These are phyloP conservation scores for Aspergillus sclerotioniger DNA, from an alignment of 495 filamentous ascomycete species.

Conservation along the genomic window DNA sequence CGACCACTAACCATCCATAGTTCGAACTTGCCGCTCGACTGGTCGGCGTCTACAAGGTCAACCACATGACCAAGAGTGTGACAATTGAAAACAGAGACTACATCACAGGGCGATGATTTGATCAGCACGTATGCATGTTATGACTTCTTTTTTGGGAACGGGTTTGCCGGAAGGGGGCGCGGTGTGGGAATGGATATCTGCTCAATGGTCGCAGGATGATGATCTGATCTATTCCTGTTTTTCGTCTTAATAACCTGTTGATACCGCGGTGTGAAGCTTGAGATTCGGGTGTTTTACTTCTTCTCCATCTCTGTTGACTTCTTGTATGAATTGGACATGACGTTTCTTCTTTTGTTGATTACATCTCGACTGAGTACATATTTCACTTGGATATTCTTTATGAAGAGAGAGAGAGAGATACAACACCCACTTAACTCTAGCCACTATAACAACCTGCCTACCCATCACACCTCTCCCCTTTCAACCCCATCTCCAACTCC, in stretches of 20 bases:
- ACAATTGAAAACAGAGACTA: conserved; percentile 93
- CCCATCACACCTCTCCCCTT: too few species aligned
- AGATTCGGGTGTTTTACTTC: background rate
- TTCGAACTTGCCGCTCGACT: conserved; percentile 93
- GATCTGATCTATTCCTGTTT: background rate
- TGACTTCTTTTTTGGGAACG: conserved; percentile 3
- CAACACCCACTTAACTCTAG: too few species aligned
- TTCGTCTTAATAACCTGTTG: background rate
- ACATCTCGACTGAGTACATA: too few species aligned
- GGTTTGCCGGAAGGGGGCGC: conserved; percentile 8
- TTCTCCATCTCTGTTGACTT: background rate
- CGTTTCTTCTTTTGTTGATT: background rate
- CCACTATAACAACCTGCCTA: too few species aligned
- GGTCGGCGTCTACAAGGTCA: conserved; percentile 98
- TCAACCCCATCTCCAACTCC: too few species aligned
- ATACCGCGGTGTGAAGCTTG: background rate
- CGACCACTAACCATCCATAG: conserved; percentile 25
- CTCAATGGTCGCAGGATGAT: conserved; percentile 3
- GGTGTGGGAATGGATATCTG: conserved; percentile 9
- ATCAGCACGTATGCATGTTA: conserved; percentile 11
- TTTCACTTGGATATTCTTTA: too few species aligned
- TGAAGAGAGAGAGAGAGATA: too few species aligned
- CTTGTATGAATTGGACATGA: conserved; percentile 3
- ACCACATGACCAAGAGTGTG: conserved; percentile 98
- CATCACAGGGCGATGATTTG: conserved; percentile 47